Evolutionary conservation across 805 yeast genomes (phyloP).

Genomic region (Cyberlindnera xylosilytica): DNA sequence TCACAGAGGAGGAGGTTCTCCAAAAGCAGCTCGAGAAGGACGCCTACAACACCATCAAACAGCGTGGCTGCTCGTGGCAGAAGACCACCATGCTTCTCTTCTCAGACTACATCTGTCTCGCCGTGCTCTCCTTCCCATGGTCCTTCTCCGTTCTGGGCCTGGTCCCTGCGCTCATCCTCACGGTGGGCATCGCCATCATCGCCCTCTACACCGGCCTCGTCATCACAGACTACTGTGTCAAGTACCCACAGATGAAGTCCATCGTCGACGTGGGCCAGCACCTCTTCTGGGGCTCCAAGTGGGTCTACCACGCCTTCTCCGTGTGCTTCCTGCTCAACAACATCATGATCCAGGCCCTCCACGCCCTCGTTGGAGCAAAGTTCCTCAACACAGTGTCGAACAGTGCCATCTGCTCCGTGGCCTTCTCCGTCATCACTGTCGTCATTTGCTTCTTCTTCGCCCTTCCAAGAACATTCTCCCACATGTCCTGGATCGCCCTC

Average conservation of each 20-base stretch:
- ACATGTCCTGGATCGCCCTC: slow-evolving; percentile 46
- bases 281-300: slow-evolving; percentile 44
- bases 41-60: slow-evolving; percentile 36
- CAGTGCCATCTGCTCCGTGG: slow-evolving; percentile 49
- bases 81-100: slow-evolving; percentile 53
- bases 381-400: slow-evolving; percentile 52
- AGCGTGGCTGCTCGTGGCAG: slow-evolving; percentile 53
- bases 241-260: slow-evolving; percentile 46
- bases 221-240: slow-evolving; percentile 49
- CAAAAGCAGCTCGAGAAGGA: slow-evolving; percentile 24
- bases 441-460: slow-evolving; percentile 47
- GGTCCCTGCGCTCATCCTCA: slow-evolving; percentile 53
- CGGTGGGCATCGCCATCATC: slow-evolving; percentile 45
- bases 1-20: slow-evolving; percentile 11
- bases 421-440: slow-evolving; percentile 45
- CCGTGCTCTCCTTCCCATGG: slow-evolving; percentile 62
- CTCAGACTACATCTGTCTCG: slow-evolving; percentile 57
- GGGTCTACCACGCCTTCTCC: slow-evolving; percentile 56
- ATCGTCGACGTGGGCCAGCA: slow-evolving; percentile 58
- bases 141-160: slow-evolving; percentile 55
- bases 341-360: slow-evolving; percentile 53
- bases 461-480: slow-evolving; percentile 52
- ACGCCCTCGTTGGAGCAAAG: slow-evolving; percentile 54
- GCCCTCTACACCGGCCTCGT: slow-evolving; percentile 52
- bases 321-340: slow-evolving; percentile 50